These are phyloP conservation scores for Didymosphaeria variabile DNA, from an alignment of 2,329 filamentous ascomycete genomes.

Conservation along the genomic window DNA sequence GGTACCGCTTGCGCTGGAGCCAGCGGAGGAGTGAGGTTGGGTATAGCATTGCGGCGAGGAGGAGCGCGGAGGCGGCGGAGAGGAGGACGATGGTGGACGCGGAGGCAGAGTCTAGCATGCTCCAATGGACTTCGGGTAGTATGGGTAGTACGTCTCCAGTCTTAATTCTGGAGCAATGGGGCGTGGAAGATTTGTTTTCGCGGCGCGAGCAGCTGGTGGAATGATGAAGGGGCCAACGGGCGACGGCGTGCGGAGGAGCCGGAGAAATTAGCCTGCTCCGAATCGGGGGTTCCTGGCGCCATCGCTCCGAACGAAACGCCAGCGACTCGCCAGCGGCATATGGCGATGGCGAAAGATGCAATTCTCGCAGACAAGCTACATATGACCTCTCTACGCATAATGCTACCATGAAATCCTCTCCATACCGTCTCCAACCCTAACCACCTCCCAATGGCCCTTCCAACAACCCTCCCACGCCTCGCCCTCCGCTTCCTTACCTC, in stretches of 20 bases:
- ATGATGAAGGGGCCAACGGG: neutral
- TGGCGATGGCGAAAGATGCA: neutral
- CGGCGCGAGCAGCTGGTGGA: slow-evolving; percentile 7
- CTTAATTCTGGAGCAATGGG: neutral
- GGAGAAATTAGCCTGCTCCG: slow-evolving; percentile 26
- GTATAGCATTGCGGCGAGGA: slow-evolving; percentile 56
- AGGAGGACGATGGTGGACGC: slow-evolving; percentile 49
- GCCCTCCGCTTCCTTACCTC: slow-evolving; percentile 11
- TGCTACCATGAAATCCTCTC: slow-evolving; percentile 28
- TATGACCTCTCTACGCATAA: slow-evolving; percentile 13
- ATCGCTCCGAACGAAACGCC: slow-evolving; percentile 18
- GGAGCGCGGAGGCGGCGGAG: slow-evolving; percentile 48
- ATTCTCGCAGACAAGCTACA: neutral
- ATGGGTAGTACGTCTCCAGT: neutral
- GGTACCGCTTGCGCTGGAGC: slow-evolving; percentile 95
- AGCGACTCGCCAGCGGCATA: neutral
- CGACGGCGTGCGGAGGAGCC: neutral
- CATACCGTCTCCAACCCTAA: slow-evolving; percentile 20
- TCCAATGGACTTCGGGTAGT: neutral
- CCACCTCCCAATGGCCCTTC: slow-evolving; percentile 21
- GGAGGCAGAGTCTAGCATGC: slow-evolving; percentile 47
- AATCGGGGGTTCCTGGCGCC: slow-evolving; percentile 10
- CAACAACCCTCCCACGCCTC: slow-evolving; percentile 14
- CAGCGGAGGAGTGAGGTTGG: slow-evolving; percentile 74
- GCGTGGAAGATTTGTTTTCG: neutral